Percentiles rank a stretch among this genome's conserved stretches.
These are phyloP conservation scores for Mayamaea pseudoterrestris DNA, from an alignment of 108 stramenopile genomes.

Conservation along the genomic window DNA sequence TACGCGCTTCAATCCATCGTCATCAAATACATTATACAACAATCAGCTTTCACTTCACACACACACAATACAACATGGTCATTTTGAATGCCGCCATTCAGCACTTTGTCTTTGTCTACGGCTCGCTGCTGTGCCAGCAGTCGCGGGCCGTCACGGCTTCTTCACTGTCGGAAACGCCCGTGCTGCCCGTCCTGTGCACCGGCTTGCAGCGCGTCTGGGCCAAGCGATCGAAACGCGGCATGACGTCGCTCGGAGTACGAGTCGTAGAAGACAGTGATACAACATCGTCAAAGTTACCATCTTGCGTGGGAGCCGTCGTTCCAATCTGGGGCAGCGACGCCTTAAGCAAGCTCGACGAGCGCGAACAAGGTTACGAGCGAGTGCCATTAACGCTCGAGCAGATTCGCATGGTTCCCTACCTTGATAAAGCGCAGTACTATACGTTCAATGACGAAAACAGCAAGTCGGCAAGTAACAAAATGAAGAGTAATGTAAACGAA, in stretches of 20 bases:
- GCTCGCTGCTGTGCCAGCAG: slow-evolving; percentile 52
- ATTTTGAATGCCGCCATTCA: no score
- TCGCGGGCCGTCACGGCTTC: slow-evolving; percentile 46
- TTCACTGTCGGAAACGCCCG: slow-evolving; percentile 13
- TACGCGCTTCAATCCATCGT: no score
- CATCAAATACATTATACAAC: no score
- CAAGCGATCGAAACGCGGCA: slow-evolving; percentile 19
- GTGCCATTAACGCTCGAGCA: slow-evolving; percentile 21
- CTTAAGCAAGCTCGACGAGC: slow-evolving; percentile 37
- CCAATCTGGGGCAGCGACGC: slow-evolving; percentile 30
- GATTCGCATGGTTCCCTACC: no score
- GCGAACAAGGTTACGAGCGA: slow-evolving; percentile 53
- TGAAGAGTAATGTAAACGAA: neutral
- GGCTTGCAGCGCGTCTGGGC: slow-evolving; percentile 48
- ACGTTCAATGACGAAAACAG: no score
- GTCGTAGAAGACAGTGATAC: slow-evolving; percentile 18
- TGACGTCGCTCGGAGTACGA: slow-evolving; percentile 51
- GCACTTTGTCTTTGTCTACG: slow-evolving; percentile 70
- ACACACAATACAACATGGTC: no score
- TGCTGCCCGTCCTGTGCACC: slow-evolving; percentile 31
- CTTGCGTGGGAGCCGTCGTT: slow-evolving; percentile 51
- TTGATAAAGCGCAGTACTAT: no score
- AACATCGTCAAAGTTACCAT: no score
- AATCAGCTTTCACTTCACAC: no score
- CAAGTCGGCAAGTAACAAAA: no score